These are phyloP conservation scores for Lojkania enalia DNA, from an alignment of 2,329 filamentous ascomycete species.

Conservation along the genomic window DNA sequence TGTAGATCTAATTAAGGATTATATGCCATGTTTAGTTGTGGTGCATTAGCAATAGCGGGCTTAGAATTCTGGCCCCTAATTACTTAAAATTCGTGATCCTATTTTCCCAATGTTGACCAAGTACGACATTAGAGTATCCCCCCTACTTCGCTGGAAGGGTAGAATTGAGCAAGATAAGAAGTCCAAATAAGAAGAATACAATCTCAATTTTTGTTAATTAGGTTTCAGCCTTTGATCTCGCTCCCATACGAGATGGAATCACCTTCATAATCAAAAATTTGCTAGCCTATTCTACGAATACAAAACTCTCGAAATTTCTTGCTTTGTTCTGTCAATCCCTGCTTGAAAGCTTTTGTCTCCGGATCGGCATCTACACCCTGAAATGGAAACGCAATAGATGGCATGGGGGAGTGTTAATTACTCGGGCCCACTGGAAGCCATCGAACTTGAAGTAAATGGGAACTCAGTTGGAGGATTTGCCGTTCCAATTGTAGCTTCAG, in stretches of 20 bases:
- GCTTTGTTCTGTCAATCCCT: slow-evolving; percentile 6
- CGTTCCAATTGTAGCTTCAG: slow-evolving; percentile 17
- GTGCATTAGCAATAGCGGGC: too few relatives aligned
- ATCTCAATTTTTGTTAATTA: too few relatives aligned
- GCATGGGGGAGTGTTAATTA: slow-evolving; percentile 11
- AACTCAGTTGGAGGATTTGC: slow-evolving; percentile 11
- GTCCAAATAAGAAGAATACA: too few relatives aligned
- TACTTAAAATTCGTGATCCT: too few relatives aligned
- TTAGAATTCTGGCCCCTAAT: too few relatives aligned
- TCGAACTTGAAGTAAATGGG: slow-evolving; percentile 14
- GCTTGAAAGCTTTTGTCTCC: background rate
- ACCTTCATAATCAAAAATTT: slow-evolving; percentile 16
- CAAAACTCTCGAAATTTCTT: slow-evolving; percentile 8
- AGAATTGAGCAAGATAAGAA: too few relatives aligned
- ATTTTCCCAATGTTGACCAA: too few relatives aligned
- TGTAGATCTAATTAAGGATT: too few relatives aligned
- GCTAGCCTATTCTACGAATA: slow-evolving; percentile 2
- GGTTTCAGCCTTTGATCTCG: slow-evolving; percentile 16
- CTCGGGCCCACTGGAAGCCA: slow-evolving; percentile 9
- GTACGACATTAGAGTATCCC: too few relatives aligned
- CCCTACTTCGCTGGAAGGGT: too few relatives aligned
- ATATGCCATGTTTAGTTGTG: too few relatives aligned
- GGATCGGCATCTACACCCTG: background rate
- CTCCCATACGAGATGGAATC: slow-evolving; percentile 13
- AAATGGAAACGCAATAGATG: slow-evolving; percentile 7